Evolutionary conservation across 2,329 filamentous ascomycete species (phyloP).

Genomic region (Plenodomus tracheiphilus): DNA sequence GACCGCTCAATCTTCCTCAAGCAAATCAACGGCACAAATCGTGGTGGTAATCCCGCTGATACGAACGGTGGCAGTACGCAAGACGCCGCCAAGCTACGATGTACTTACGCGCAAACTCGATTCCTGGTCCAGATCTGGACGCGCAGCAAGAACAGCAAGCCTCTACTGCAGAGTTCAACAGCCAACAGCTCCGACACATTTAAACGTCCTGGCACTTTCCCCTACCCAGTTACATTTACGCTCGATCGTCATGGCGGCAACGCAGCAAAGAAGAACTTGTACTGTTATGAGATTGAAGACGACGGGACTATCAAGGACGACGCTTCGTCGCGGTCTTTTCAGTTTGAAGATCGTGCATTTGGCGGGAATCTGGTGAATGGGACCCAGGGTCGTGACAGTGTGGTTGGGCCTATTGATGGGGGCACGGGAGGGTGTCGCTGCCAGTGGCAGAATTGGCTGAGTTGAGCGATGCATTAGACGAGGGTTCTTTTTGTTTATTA

Average conservation of each 20-base stretch:
- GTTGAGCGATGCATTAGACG: slow-evolving; percentile 1
- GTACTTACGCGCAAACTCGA: slow-evolving; percentile 64
- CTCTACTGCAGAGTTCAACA: slow-evolving; percentile 32
- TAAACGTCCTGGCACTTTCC: slow-evolving; percentile 60
- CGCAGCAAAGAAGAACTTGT: slow-evolving; percentile 58
- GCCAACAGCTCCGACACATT: slow-evolving; percentile 48
- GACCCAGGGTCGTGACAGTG: slow-evolving; percentile 49
- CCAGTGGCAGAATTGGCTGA: slow-evolving; percentile 60
- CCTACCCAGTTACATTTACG: slow-evolving; percentile 63
- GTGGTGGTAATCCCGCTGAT: slow-evolving; percentile 50
- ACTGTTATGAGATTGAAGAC: slow-evolving; percentile 61
- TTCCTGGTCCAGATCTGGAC: slow-evolving; percentile 68
- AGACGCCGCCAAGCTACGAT: slow-evolving; percentile 52
- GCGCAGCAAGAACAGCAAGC: slow-evolving; percentile 45
- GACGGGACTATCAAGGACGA: slow-evolving; percentile 48
- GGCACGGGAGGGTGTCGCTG: slow-evolving; percentile 64
- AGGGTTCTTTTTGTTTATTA: slow-evolving; percentile 1
- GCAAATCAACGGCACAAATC: slow-evolving; percentile 55
- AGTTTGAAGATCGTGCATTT: slow-evolving; percentile 57
- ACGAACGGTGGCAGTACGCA: slow-evolving; percentile 54
- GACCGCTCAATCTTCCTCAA: slow-evolving; percentile 83
- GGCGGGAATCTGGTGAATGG: slow-evolving; percentile 58
- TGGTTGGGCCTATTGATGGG: slow-evolving; percentile 57
- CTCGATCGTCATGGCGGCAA: slow-evolving; percentile 64
- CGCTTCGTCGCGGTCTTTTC: slow-evolving; percentile 48